These are phyloP conservation scores for Fusarium burgessii DNA, from an alignment of 2,329 filamentous ascomycete genomes.

Conservation along the genomic window DNA sequence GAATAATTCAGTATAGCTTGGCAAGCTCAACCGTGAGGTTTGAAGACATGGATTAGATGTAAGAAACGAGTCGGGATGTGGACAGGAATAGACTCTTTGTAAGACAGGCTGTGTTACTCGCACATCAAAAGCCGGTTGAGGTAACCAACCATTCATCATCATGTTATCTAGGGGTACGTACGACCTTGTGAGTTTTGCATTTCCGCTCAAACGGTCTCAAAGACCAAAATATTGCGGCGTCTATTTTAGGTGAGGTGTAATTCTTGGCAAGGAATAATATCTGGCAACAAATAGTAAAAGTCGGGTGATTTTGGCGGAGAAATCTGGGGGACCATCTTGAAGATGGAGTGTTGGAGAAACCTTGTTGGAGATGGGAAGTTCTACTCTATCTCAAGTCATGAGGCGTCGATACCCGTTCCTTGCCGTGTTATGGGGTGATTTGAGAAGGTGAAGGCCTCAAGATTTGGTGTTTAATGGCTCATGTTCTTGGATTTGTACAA, in stretches of 20 bases:
- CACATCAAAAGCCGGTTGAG: constrained; percentile 42
- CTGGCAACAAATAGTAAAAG: constrained; percentile 30
- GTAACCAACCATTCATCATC: constrained; percentile 14
- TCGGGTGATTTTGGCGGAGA: constrained; percentile 15
- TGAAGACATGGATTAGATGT: constrained; percentile 16
- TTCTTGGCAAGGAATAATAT: constrained; percentile 18
- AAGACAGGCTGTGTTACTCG: constrained; percentile 16
- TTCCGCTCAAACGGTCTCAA: constrained; percentile 11
- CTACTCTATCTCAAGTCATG: not conserved
- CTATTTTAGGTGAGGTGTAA: not conserved
- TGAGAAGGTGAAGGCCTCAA: not conserved
- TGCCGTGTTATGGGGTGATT: constrained; percentile 18
- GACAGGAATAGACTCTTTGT: not conserved
- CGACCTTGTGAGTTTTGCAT: constrained; percentile 25
- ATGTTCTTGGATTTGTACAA: not conserved
- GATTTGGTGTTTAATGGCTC: constrained; percentile 1
- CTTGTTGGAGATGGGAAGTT: not conserved
- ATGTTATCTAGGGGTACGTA: constrained; percentile 9
- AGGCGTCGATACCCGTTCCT: constrained; percentile 26
- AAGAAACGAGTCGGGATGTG: constrained; percentile 17
- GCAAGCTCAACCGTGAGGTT: constrained; percentile 8
- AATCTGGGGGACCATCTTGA: constrained; percentile 13
- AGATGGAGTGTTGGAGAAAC: constrained; percentile 1
- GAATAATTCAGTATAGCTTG: not conserved
- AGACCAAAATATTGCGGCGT: not conserved